A percentile compares a stretch with the other conserved stretches of the same genome.
These are phyloP conservation scores for Kazachstania sp. DNA, from an alignment of 1,139 yeast genomes.

Conservation along the genomic window DNA sequence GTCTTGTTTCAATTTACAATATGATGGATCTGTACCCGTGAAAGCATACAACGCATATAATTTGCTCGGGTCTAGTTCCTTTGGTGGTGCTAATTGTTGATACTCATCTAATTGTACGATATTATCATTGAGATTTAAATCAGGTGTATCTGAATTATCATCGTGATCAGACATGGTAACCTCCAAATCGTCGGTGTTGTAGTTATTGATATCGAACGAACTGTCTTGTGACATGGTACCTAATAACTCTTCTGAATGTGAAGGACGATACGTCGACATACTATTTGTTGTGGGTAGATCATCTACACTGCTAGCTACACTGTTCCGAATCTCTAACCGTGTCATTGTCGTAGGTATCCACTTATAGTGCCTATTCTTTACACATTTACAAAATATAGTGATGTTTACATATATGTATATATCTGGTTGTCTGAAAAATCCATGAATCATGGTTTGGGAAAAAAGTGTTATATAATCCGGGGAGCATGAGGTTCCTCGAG, in stretches of 20 bases:
- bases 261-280: not conserved
- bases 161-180: not conserved
- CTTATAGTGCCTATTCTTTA: too few relatives aligned
- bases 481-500: too few relatives aligned
- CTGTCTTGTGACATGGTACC: not conserved
- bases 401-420: too few relatives aligned
- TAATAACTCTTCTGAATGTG: not conserved
- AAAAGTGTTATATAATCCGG: too few relatives aligned
- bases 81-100: conserved; percentile 65
- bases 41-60: conserved; percentile 81
- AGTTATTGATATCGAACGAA: conserved; percentile 1
- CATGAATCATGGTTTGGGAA: too few relatives aligned
- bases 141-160: not conserved
- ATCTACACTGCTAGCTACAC: too few relatives aligned
- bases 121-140: not conserved
- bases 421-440: too few relatives aligned
- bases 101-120: conserved; percentile 22
- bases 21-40: conserved; percentile 87
- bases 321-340: too few relatives aligned
- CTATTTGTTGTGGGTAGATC: not conserved
- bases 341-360: too few relatives aligned
- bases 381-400: too few relatives aligned
- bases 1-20: conserved; percentile 64
- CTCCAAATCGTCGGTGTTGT: not conserved
- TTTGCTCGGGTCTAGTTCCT: conserved; percentile 72